A percentile compares a stretch with the other conserved stretches of the same genome.
These are phyloP conservation scores for Balakata baccata DNA, from an alignment of 345 rosid genomes.

Conservation along the genomic window DNA sequence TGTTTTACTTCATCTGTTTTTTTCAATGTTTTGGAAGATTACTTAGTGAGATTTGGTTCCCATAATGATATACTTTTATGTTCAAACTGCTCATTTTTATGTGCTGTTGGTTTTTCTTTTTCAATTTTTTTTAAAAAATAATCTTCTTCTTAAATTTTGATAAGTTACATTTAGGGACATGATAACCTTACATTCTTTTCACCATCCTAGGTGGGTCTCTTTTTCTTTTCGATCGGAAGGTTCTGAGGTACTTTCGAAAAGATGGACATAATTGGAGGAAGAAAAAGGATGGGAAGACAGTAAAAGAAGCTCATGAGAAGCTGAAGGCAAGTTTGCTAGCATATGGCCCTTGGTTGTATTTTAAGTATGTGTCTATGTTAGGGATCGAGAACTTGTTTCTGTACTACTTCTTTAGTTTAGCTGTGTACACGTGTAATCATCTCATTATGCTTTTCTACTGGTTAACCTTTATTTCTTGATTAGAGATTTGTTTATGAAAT, in stretches of 20 bases:
- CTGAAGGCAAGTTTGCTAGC: slow-evolving; percentile 45
- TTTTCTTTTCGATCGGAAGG: slow-evolving; percentile 46
- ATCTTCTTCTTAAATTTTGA: background rate
- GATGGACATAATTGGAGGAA: slow-evolving; percentile 37
- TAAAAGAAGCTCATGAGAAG: slow-evolving; percentile 93
- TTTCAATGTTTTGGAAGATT: background rate
- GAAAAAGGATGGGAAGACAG: slow-evolving; percentile 43
- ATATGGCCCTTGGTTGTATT: background rate
- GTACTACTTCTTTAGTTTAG: background rate
- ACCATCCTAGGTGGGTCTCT: slow-evolving; percentile 79
- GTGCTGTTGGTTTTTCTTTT: background rate
- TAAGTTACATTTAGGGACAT: background rate
- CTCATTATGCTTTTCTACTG: background rate
- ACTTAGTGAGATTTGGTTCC: background rate
- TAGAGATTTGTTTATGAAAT: background rate
- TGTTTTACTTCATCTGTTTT: background rate
- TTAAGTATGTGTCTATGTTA: background rate
- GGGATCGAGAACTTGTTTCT: background rate
- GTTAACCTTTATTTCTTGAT: background rate
- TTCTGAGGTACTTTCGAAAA: slow-evolving; percentile 30
- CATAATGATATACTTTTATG: background rate
- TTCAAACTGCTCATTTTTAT: background rate
- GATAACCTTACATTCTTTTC: slow-evolving; percentile 13
- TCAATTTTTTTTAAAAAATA: no score
- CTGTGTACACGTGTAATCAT: background rate